phyloP scores from a whole-genome alignment of 306 rosid genomes.

The Acacia acuminata region DNA sequence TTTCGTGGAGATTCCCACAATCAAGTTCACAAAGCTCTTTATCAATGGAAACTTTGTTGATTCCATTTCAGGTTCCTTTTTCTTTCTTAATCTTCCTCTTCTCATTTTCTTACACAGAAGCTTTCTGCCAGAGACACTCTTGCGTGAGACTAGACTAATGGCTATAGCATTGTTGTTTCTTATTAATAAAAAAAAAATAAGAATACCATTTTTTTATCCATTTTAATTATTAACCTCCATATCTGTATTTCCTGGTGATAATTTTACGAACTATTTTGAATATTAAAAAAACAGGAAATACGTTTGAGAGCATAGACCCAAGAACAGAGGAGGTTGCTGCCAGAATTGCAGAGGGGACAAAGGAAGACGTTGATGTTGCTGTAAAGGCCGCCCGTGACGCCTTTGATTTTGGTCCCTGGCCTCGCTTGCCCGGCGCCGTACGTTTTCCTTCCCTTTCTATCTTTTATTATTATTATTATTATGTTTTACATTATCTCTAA shows the following conservation, averaged over 20 bases:
- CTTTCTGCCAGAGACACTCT: not conserved
- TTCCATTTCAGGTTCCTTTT: conserved; percentile 71
- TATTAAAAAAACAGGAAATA: conserved; percentile 50
- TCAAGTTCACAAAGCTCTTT: conserved; percentile 85
- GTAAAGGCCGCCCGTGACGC: conserved; percentile 85
- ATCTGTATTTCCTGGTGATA: not conserved
- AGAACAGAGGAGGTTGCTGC: conserved; percentile 79
- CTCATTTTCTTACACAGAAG: not conserved
- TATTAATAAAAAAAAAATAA: too few species aligned
- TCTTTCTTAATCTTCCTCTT: not conserved
- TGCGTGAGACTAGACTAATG: not conserved
- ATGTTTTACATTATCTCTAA: too few species aligned
- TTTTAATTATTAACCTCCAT: not conserved
- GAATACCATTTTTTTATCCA: not conserved
- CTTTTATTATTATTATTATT: too few species aligned
- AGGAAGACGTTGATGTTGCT: conserved; percentile 81
- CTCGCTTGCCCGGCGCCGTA: conserved; percentile 79
- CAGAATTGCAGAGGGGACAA: conserved; percentile 64
- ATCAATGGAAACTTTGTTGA: conserved; percentile 85
- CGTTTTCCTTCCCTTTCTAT: conserved; percentile 19
- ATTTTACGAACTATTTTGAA: not conserved
- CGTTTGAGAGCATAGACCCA: conserved; percentile 82
- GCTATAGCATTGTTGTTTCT: too few species aligned
- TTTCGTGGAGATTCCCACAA: conserved; percentile 35
- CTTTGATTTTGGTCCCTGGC: conserved; percentile 91